Conservation (phyloP, 345 rosid genomes). For the Murraya paniculata region DNA sequence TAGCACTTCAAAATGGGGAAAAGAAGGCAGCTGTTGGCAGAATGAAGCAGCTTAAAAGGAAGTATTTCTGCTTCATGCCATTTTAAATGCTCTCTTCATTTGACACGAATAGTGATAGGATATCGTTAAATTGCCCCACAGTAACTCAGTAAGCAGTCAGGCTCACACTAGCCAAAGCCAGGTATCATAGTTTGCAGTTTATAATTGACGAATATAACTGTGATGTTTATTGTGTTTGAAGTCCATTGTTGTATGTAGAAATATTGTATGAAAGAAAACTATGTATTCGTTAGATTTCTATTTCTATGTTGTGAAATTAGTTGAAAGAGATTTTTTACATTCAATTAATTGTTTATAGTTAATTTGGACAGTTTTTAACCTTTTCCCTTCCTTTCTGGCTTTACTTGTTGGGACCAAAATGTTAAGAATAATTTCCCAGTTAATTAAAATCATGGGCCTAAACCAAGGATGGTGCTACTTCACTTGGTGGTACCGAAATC, state of each 20-base stretch:
- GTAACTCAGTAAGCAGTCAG: neutral
- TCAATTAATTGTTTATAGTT: no score
- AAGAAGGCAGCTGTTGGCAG: conserved; percentile 21
- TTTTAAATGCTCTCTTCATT: conserved; percentile 20
- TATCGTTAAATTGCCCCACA: neutral
- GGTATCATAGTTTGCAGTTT: neutral
- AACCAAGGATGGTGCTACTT: no score
- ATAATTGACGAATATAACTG: neutral
- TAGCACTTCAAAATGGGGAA: conserved; percentile 1
- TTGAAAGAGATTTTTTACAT: no score
- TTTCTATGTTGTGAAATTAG: neutral
- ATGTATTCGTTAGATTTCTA: neutral
- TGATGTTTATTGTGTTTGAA: neutral
- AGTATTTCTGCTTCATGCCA: conserved; percentile 45
- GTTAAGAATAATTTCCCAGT: no score
- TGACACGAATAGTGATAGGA: neutral
- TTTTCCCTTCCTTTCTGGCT: no score
- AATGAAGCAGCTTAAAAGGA: conserved; percentile 30
- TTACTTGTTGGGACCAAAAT: no score
- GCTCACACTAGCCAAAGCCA: neutral
- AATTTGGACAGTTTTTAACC: no score
- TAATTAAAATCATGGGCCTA: no score
- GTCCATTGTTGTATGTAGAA: neutral
- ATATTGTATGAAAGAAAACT: neutral
- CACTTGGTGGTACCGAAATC: no score